Evolutionary conservation across 805 yeast genomes (phyloP).

Genomic region (Hanseniaspora osmophila): DNA sequence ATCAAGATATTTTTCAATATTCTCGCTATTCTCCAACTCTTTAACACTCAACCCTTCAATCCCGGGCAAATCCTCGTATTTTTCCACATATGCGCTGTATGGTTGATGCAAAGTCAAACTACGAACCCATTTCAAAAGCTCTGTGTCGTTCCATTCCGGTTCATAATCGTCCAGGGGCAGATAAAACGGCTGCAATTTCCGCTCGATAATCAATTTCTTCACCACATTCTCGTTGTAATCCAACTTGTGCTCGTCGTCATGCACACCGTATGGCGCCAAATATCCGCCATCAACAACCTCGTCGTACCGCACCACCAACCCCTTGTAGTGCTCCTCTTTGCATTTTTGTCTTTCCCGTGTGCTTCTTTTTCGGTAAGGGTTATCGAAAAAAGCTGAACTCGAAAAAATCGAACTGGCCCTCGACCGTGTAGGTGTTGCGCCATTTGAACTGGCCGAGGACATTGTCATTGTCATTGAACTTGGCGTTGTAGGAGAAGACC

Average conservation of each 20-base stretch:
- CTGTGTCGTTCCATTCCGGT: constrained; percentile 53
- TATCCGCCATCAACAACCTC: constrained; percentile 90
- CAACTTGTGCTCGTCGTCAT: constrained; percentile 45
- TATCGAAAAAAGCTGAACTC: no score
- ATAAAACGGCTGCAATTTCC: constrained; percentile 79
- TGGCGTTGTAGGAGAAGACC: neutral
- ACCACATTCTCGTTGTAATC: constrained; percentile 68
- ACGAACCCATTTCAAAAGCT: constrained; percentile 39
- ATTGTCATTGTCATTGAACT: no score
- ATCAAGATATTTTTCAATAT: constrained; percentile 21
- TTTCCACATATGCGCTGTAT: constrained; percentile 24
- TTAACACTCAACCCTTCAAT: constrained; percentile 11
- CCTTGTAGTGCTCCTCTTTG: constrained; percentile 40
- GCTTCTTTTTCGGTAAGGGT: neutral
- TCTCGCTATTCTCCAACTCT: constrained; percentile 8
- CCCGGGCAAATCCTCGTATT: constrained; percentile 21
- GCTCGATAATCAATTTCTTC: constrained; percentile 48
- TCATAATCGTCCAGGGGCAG: constrained; percentile 78
- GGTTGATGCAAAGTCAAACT: constrained; percentile 45
- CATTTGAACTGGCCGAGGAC: no score
- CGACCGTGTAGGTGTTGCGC: no score
- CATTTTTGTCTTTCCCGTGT: constrained; percentile 42
- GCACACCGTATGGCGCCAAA: constrained; percentile 83
- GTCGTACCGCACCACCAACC: constrained; percentile 42
- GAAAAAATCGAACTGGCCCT: no score